A percentile compares a stretch with the other conserved stretches of the same genome.
Evolutionary conservation across 306 rosid genomes (phyloP).

Genomic region (Cicer arietinum): DNA sequence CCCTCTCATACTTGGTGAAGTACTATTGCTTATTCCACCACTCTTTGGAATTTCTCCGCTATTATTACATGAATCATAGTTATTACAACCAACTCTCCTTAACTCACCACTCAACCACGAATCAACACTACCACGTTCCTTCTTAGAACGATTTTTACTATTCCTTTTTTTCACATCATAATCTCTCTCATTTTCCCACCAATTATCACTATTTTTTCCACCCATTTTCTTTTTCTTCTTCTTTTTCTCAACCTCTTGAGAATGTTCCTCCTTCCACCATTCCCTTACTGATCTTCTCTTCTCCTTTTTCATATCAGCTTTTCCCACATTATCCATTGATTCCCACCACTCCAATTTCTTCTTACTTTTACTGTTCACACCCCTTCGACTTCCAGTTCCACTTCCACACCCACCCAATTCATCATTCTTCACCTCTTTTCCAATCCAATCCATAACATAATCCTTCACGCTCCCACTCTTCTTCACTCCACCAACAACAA

Average conservation of each 20-base stretch:
- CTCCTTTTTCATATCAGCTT: conserved; percentile 49
- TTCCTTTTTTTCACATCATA: conserved; percentile 50
- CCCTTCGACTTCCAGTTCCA: conserved; percentile 32
- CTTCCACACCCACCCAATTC: conserved; percentile 34
- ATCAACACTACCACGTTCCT: conserved; percentile 66
- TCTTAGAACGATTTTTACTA: conserved; percentile 54
- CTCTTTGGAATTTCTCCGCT: conserved; percentile 71
- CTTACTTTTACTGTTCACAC: conserved; percentile 58
- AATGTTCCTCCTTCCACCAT: conserved; percentile 96
- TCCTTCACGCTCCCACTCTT: conserved; percentile 58
- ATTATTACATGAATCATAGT: conserved; percentile 53
- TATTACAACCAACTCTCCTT: conserved; percentile 50
- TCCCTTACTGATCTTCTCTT: conserved; percentile 77
- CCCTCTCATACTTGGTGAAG: conserved; percentile 78
- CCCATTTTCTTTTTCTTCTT: conserved; percentile 55
- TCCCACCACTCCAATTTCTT: conserved; percentile 84
- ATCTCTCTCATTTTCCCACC: conserved; percentile 48
- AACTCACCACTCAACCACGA: conserved; percentile 80
- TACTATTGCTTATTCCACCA: conserved; percentile 68
- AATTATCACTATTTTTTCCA: conserved; percentile 17
- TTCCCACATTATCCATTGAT: conserved; percentile 66
- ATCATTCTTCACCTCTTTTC: conserved; percentile 59
- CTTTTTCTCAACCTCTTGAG: conserved; percentile 73
- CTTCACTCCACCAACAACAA: not conserved
- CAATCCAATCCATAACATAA: conserved; percentile 89